phyloP scores from a whole-genome alignment of 2,329 filamentous ascomycete genomes.

The Hypomyces perniciosus region DNA sequence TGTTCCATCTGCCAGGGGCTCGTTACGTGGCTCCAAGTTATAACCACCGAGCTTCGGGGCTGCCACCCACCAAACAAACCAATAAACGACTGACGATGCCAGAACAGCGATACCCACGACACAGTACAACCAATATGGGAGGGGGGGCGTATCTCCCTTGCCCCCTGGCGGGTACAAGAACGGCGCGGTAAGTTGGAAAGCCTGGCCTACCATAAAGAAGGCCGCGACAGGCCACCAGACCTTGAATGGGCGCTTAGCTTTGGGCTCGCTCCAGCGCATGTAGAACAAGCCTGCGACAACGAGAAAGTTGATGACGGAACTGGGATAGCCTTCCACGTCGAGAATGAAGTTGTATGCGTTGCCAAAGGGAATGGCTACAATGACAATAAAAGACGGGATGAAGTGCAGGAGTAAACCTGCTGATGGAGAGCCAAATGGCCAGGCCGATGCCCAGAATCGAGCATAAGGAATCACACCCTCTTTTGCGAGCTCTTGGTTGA shows the following conservation, averaged over 20 bases:
- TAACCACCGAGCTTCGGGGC: conserved; percentile 16
- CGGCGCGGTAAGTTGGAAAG: conserved; percentile 18
- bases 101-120: conserved; percentile 18
- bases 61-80: conserved; percentile 19
- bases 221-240: conserved; percentile 17
- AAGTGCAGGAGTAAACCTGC: conserved; percentile 15
- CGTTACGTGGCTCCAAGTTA: conserved; percentile 16
- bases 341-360: conserved; percentile 16
- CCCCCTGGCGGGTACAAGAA: conserved; percentile 17
- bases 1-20: conserved; percentile 17
- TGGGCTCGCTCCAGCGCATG: conserved; percentile 14
- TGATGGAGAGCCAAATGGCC: conserved; percentile 15
- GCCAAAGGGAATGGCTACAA: conserved; percentile 18
- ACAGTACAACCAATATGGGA: conserved; percentile 20
- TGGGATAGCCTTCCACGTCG: conserved; percentile 14
- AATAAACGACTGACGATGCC: conserved; percentile 16
- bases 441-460: conserved; percentile 16
- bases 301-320: conserved; percentile 14
- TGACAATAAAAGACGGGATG: conserved; percentile 16
- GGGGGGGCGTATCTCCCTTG: conserved; percentile 17
- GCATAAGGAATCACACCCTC: conserved; percentile 14
- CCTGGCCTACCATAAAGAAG: conserved; percentile 18
- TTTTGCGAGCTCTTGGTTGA: conserved; percentile 17
- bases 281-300: conserved; percentile 16
- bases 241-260: conserved; percentile 15